These are phyloP conservation scores for Fusarium floridanum DNA, from an alignment of 2,329 filamentous ascomycete genomes.

Conservation along the genomic window DNA sequence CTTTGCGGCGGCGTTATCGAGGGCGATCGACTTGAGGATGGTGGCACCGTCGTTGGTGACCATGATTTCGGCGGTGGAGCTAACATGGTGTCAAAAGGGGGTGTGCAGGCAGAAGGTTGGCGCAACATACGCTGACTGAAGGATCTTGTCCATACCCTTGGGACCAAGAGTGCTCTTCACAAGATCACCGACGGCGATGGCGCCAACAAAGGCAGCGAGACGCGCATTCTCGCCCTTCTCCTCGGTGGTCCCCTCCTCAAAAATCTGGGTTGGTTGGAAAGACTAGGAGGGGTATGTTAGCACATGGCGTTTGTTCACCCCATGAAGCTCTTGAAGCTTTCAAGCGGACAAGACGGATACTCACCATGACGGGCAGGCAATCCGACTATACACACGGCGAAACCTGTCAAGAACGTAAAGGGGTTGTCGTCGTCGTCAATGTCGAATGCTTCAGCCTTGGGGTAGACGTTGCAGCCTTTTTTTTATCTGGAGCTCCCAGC, in stretches of 20 bases:
- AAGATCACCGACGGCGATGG: conserved; percentile 96
- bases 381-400: conserved; percentile 39
- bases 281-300: conserved; percentile 58
- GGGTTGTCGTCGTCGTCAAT: conserved; percentile 41
- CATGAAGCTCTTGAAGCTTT: not conserved
- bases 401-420: conserved; percentile 37
- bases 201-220: conserved; percentile 97
- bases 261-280: conserved; percentile 96
- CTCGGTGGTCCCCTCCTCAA: conserved; percentile 95
- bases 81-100: conserved; percentile 53
- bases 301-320: conserved; percentile 10
- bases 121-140: conserved; percentile 86
- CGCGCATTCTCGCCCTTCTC: conserved; percentile 99
- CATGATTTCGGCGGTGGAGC: conserved; percentile 96
- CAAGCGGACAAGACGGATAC: conserved; percentile 2
- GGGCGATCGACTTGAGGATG: conserved; percentile 96
- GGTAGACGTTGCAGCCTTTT: conserved; percentile 47
- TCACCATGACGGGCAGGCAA: conserved; percentile 45
- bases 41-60: conserved; percentile 99
- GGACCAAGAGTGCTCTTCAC: conserved; percentile 98
- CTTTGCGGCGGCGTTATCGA: conserved; percentile 98
- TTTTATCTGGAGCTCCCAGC: conserved; percentile 46
- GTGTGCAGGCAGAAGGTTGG: conserved; percentile 25
- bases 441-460: conserved; percentile 48
- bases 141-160: conserved; percentile 99